Conservation (phyloP, 2,329 filamentous ascomycete genomes). For the Fusarium neocosmosporiellum region DNA sequence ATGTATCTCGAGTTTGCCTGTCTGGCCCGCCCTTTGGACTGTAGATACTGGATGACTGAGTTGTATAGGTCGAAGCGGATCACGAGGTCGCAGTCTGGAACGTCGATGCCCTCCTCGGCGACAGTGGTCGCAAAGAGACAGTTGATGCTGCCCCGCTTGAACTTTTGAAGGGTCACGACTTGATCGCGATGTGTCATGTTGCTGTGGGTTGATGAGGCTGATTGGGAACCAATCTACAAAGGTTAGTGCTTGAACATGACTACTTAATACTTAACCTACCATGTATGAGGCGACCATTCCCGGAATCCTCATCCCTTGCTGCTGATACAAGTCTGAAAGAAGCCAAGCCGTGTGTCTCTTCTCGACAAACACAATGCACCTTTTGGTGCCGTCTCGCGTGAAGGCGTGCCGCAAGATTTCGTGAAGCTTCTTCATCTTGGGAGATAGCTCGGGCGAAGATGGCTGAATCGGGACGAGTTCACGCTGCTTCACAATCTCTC, state of each 20-base stretch:
- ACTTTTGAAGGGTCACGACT: conserved; percentile 75
- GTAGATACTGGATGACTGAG: conserved; percentile 94
- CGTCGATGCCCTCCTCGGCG: conserved; percentile 75
- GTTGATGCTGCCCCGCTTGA: conserved; percentile 68
- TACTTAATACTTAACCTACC: conserved; percentile 55
- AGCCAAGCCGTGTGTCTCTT: conserved; percentile 81
- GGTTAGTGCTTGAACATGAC: not conserved
- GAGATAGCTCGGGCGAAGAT: conserved; percentile 64
- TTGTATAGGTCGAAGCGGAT: conserved; percentile 86
- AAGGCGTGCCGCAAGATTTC: conserved; percentile 73
- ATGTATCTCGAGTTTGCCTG: conserved; percentile 82
- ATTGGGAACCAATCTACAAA: conserved; percentile 46
- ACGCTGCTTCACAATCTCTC: conserved; percentile 65
- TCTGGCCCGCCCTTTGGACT: conserved; percentile 89
- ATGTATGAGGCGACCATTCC: conserved; percentile 72
- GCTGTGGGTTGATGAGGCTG: conserved; percentile 59
- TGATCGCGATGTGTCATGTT: conserved; percentile 80
- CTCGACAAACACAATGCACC: conserved; percentile 89
- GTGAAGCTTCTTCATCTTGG: conserved; percentile 76
- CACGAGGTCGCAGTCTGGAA: conserved; percentile 74
- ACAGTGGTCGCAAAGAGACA: conserved; percentile 76
- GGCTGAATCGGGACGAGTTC: conserved; percentile 52
- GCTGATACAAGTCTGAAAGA: conserved; percentile 74
- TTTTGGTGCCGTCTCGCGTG: conserved; percentile 59
- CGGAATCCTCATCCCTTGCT: conserved; percentile 63